Conservation (phyloP, 108 stramenopile genomes). For the Nitzschia sp. region DNA sequence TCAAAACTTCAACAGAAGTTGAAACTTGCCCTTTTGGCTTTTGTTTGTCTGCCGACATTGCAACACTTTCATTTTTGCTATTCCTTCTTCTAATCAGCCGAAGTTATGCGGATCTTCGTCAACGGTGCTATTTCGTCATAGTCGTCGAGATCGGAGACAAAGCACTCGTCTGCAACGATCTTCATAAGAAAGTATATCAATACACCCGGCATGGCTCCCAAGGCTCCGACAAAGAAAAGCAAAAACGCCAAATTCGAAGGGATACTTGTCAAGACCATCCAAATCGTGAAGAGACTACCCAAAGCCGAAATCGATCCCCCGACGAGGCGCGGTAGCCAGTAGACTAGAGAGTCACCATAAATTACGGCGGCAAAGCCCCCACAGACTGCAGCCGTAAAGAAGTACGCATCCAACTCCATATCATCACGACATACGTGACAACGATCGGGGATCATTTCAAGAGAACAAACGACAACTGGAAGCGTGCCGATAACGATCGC, state of each 20-base stretch:
- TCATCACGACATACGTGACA: conserved; percentile 20
- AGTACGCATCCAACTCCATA: conserved; percentile 4
- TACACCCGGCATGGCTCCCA: conserved; percentile 26
- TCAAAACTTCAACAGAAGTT: too few relatives aligned
- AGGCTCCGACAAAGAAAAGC: conserved; percentile 6
- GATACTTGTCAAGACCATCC: conserved; percentile 18
- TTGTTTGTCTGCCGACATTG: too few relatives aligned
- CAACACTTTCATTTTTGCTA: too few relatives aligned
- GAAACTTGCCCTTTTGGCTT: too few relatives aligned
- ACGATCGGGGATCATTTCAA: conserved; percentile 17
- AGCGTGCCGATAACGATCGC: conserved; percentile 4
- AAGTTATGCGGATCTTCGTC: not conserved
- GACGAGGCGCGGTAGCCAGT: conserved; percentile 7
- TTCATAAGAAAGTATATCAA: conserved; percentile 14
- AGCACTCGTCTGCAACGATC: conserved; percentile 22
- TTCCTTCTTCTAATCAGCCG: not conserved
- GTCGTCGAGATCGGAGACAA: conserved; percentile 5
- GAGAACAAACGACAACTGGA: conserved; percentile 16
- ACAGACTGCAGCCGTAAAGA: conserved; percentile 12
- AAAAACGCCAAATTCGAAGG: conserved; percentile 11
- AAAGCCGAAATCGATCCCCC: conserved; percentile 14
- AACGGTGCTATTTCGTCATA: conserved; percentile 7
- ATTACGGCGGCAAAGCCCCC: conserved; percentile 12
- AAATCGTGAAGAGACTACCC: conserved; percentile 10
- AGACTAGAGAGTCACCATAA: not conserved